Evolutionary conservation across 768 basidiomycete genomes (phyloP), one percentile per base, ranked within the genome.

Genomic region (Boletus sensibilis): DNA sequence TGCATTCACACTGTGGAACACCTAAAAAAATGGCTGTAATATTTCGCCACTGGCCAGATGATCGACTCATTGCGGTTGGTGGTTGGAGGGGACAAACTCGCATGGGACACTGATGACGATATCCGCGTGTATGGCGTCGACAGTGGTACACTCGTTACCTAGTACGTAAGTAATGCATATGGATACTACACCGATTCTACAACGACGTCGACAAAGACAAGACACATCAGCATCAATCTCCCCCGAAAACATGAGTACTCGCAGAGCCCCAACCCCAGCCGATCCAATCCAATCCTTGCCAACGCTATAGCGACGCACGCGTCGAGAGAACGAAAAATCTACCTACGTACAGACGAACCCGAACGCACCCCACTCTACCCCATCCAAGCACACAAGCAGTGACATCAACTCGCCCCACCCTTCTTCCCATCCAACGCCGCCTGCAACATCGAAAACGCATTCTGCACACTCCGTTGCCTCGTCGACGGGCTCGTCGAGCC

Each of bases 401-500:
- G 14, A n/a, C 16, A 45, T 60, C 52, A 64, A 29, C 59, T 49
- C 12, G 64, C 5, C 18, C 58, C 56, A 21, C 63, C 46, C 56
- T 65, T 69, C 25, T 67, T 69, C 29, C 60, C 60, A 21, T 69
- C 68, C 57, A 67, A 56, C 25, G 67, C 67, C 6, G 67, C 67
- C 13, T 68, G 67, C 33, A 69, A 52, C 53, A 69, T 69, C 35
- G 68, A 69, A 18, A 69, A 46, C 18, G 68, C 55, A 5, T 29
- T 62, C 31, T 69, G 68, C 37, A 69, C 38, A 12, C 63, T 54
- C 41, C 67, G 60, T 40, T 52, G 61, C 41, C 67, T 63, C 13
- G 67, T 64, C 38, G 67, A 59, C 9, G 64, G 62, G 21, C 61
- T 63, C 45, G 60, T 49, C n/a, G 59, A 40, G 25, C 49, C 55